Evolutionary conservation across 495 filamentous ascomycete species (phyloP).

Genomic region (Aspergillus ellipticus): DNA sequence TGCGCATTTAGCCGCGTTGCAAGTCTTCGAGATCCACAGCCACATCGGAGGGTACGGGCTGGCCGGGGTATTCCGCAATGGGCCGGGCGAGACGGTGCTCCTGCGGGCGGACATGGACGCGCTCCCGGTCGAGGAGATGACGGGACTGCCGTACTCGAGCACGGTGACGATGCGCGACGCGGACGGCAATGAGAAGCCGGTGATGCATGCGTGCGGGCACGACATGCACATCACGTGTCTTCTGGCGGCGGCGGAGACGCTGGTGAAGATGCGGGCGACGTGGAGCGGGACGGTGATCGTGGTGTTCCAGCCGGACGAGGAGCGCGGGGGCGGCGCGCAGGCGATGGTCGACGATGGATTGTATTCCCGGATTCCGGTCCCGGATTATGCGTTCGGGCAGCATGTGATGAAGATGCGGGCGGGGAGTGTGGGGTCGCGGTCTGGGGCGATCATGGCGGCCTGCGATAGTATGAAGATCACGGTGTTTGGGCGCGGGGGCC

Average conservation of each 20-base stretch:
- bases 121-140: conserved; percentile 49
- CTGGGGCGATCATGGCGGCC: conserved; percentile 43
- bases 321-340: conserved; percentile 47
- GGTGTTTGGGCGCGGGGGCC: conserved; percentile 49
- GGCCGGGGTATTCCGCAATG: conserved; percentile 44
- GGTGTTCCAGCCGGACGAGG: conserved; percentile 54
- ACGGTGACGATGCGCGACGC: conserved; percentile 37
- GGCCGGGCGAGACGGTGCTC: conserved; percentile 45
- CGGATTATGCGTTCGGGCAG: conserved; percentile 49
- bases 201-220: conserved; percentile 57
- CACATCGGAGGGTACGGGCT: conserved; percentile 49
- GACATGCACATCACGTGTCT: conserved; percentile 56
- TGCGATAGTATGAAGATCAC: conserved; percentile 51
- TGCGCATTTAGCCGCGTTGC: conserved; percentile 26
- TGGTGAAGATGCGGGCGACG: conserved; percentile 23
- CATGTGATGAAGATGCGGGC: conserved; percentile 49
- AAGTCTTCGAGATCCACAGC: conserved; percentile 37
- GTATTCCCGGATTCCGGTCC: conserved; percentile 44
- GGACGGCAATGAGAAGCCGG: conserved; percentile 41
- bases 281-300: conserved; percentile 54
- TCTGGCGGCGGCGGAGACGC: conserved; percentile 44
- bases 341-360: conserved; percentile 54
- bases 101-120: conserved; percentile 55
- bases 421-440: conserved; percentile 36
- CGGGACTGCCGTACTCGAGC: conserved; percentile 48